Percentiles rank a stretch among this genome's conserved stretches.
These are phyloP conservation scores for Phlegmacium glaucopus DNA, from an alignment of 768 basidiomycete genomes.

Conservation along the genomic window DNA sequence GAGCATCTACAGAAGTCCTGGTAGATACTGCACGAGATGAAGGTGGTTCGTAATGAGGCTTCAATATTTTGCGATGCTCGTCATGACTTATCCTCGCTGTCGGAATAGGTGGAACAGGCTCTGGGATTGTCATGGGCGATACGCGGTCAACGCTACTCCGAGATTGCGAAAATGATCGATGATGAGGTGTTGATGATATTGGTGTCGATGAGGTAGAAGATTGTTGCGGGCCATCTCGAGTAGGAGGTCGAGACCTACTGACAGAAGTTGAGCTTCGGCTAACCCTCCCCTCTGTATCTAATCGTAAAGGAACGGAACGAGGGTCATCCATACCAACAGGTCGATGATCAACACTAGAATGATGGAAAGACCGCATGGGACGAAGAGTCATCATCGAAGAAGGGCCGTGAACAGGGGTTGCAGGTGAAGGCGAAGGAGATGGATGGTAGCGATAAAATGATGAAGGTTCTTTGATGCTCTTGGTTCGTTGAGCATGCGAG, in stretches of 20 bases:
- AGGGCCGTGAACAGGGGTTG: slow-evolving; percentile 15
- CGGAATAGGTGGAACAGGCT: slow-evolving; percentile 22
- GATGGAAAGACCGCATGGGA: slow-evolving; percentile 62
- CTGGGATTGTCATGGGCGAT: slow-evolving; percentile 1
- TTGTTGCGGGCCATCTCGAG: slow-evolving; percentile 4
- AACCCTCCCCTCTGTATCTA: slow-evolving; percentile 22
- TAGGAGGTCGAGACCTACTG: background rate
- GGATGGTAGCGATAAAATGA: slow-evolving; percentile 14
- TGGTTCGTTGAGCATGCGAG: slow-evolving; percentile 3
- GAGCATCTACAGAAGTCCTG: slow-evolving; percentile 27
- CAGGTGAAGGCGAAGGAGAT: slow-evolving; percentile 10
- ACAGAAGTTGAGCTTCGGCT: background rate
- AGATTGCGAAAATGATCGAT: background rate
- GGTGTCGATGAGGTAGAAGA: background rate
- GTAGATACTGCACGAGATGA: slow-evolving; percentile 11
- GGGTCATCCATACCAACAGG: slow-evolving; percentile 25
- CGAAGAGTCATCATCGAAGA: slow-evolving; percentile 32
- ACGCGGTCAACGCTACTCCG: slow-evolving; percentile 1
- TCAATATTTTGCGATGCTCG: slow-evolving; percentile 19
- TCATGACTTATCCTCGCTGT: slow-evolving; percentile 9
- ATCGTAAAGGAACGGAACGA: slow-evolving; percentile 27
- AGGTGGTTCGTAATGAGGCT: slow-evolving; percentile 5
- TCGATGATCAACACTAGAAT: slow-evolving; percentile 28
- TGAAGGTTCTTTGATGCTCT: slow-evolving; percentile 6
- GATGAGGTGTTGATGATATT: slow-evolving; percentile 1